Evolutionary conservation across 139 green algal genomes (phyloP).

Genomic region (Haematococcus lacustris): DNA sequence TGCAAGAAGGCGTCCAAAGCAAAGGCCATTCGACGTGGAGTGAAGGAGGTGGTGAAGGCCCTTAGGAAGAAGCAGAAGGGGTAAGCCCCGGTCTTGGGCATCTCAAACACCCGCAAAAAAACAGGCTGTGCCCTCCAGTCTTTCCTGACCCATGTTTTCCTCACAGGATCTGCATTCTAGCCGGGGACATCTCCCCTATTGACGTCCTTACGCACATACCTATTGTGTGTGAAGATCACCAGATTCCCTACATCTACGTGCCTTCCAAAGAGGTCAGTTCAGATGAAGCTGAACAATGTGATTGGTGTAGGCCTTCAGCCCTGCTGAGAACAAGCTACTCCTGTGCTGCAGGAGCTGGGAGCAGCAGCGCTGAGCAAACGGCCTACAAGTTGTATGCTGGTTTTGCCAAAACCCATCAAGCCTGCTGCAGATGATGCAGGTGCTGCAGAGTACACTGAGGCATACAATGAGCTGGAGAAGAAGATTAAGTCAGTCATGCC

Average conservation of each 20-base stretch:
- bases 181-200: conserved; percentile 95
- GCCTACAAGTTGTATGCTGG: conserved; percentile 93
- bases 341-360: conserved; percentile 71
- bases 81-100: no score
- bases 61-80: conserved; percentile 88
- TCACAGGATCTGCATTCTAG: conserved; percentile 85
- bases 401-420: conserved; percentile 80
- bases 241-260: conserved; percentile 95
- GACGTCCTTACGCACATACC: conserved; percentile 96
- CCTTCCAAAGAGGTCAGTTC: conserved; percentile 80
- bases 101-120: no score
- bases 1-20: conserved; percentile 89
- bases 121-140: no score
- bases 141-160: no score
- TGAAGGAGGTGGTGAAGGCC: conserved; percentile 98
- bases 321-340: background rate
- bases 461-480: conserved; percentile 60
- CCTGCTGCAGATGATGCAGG: conserved; percentile 38
- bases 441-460: conserved; percentile 59
- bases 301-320: background rate
- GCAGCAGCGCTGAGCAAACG: conserved; percentile 92
- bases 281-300: background rate
- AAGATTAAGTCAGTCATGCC: conserved; percentile 50
- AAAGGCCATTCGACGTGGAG: conserved; percentile 92
- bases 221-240: conserved; percentile 90